Base-by-base conservation (phyloP, 2,329 filamentous ascomycete species). In the Aureobasidium pullulans region DNA sequence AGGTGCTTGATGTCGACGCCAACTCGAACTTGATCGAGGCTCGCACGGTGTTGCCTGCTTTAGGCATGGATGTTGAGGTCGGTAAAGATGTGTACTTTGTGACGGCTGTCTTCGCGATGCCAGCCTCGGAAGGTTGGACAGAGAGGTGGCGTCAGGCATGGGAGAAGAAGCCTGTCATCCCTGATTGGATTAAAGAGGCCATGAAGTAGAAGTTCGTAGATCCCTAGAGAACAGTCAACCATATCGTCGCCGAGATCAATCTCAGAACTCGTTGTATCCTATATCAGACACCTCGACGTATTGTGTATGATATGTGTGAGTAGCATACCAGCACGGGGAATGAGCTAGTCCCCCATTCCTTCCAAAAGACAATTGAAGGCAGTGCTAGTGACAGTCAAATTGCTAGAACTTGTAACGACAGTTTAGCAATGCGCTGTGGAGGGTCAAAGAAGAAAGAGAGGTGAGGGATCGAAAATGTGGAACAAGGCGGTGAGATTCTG, bases 11-110 rank as follows among this genome's bases (percentile, higher is more conserved):
- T 60, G 86, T 87, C 10, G 89, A 92, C 69, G 87, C 88, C 6
- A 91, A 92, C 73, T 88, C 85, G 49, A 92, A 92, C 72, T 73
- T 92, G 36, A 78, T 90, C 2, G 85, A 90, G 73, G 84, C 84
- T 61, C 76, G 88, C 61, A 90, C 86, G 4, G 79, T 87, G 43
- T 81, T 92, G 65, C 89, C 89, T 28, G 85, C 85, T 32, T 72
- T 92, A 66, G 82, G 85, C 68, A 78, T 81, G 63, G 84, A 82
- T 29, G 70, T 91, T 37, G 74, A 75, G 57, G 76, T 77, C 46
- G 85, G 82, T 0, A 76, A 82, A 65, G 79, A 76, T 31, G 78
- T 76, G 39, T 89, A 85, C 85, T 88, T 89, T 68, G 79, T 87
- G 3, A 85, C 84, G 10, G 88, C 81, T 4, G 82, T 92, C 32